These are phyloP conservation scores for Linum tenue DNA, from an alignment of 345 rosid genomes.

Conservation along the genomic window DNA sequence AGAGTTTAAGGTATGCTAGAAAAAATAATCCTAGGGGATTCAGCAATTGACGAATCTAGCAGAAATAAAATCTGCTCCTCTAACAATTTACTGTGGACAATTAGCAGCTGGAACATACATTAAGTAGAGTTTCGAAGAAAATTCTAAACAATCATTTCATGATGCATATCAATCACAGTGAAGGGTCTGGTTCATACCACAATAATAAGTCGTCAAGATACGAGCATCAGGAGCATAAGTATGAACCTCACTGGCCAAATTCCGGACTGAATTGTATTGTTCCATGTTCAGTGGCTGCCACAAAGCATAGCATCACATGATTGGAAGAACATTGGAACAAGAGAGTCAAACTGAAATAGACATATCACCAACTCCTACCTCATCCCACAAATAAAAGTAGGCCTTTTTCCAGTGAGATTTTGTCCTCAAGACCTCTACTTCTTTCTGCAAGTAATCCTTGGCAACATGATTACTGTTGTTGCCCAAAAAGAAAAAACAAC, in stretches of 20 bases:
- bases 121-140: not conserved
- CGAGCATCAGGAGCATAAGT: conserved; percentile 95
- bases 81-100: not conserved
- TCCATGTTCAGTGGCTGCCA: conserved; percentile 89
- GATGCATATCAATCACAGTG: not conserved
- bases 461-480: conserved; percentile 49
- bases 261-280: conserved; percentile 68
- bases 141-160: not conserved
- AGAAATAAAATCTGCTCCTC: not conserved
- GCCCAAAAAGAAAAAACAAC: conserved; percentile 23
- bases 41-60: conserved; percentile 7
- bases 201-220: conserved; percentile 82
- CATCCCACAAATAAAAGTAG: conserved; percentile 95
- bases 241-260: conserved; percentile 77
- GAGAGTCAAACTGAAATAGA: not conserved
- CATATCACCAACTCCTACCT: conserved; percentile 36
- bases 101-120: not conserved
- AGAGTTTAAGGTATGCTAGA: not conserved
- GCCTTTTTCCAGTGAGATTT: conserved; percentile 95
- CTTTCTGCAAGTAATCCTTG: conserved; percentile 73
- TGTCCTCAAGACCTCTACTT: conserved; percentile 76
- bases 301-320: conserved; percentile 14
- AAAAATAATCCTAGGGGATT: not conserved
- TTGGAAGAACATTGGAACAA: not conserved
- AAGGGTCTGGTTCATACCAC: conserved; percentile 40